Evolutionary conservation across 2,329 filamentous ascomycete species (phyloP).

Genomic region (Talaromyces sp.): DNA sequence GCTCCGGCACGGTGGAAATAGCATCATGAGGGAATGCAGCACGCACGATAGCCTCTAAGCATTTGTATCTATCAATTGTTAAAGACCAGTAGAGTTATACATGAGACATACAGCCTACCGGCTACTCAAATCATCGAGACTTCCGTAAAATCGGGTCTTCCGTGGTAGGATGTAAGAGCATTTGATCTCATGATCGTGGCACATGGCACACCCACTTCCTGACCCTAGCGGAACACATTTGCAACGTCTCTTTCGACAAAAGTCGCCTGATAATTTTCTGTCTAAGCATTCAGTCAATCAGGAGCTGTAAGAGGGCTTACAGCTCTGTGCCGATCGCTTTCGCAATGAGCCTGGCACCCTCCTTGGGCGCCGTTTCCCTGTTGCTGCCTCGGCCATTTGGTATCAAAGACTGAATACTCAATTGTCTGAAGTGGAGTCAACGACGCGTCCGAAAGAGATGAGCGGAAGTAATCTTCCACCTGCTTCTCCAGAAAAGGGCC

Average conservation of each 20-base stretch:
- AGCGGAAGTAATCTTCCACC: slow-evolving; percentile 2
- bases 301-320: slow-evolving; percentile 6
- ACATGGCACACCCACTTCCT: slow-evolving; percentile 34
- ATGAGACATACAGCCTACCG: slow-evolving; percentile 23
- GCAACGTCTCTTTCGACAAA: slow-evolving; percentile 39
- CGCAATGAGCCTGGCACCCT: slow-evolving; percentile 7
- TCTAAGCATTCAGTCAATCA: neutral
- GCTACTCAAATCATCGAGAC: slow-evolving; percentile 42
- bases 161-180: slow-evolving; percentile 41
- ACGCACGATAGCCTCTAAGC: slow-evolving; percentile 42
- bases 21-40: slow-evolving; percentile 38
- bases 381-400: slow-evolving; percentile 5
- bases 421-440: neutral
- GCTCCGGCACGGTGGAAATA: slow-evolving; percentile 31
- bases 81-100: too few species aligned
- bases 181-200: slow-evolving; percentile 35
- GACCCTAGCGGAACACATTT: slow-evolving; percentile 39
- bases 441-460: slow-evolving; percentile 6
- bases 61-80: slow-evolving; percentile 17
- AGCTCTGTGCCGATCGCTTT: slow-evolving; percentile 10
- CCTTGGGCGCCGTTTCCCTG: slow-evolving; percentile 7
- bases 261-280: slow-evolving; percentile 25
- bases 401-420: slow-evolving; percentile 1
- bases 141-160: slow-evolving; percentile 44
- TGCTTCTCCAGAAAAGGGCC: too few species aligned